phyloP scores from a whole-genome alignment of 2,329 filamentous ascomycete genomes.

The Teratosphaeria nubilosa region DNA sequence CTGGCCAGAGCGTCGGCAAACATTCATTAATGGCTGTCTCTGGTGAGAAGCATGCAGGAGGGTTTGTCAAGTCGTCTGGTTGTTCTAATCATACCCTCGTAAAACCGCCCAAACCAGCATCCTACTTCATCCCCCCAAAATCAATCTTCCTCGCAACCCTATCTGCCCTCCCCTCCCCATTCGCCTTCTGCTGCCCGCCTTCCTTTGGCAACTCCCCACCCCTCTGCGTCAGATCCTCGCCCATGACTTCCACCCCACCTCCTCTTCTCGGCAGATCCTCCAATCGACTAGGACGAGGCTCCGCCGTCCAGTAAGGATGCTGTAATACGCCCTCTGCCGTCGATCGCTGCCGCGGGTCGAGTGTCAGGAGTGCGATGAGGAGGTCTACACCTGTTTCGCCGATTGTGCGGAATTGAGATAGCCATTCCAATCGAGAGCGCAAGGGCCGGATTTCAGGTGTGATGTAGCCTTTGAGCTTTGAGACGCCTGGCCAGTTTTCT shows the following conservation, averaged over 20 bases:
- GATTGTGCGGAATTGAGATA: constrained; percentile 66
- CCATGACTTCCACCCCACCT: constrained; percentile 64
- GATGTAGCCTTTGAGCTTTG: constrained; percentile 69
- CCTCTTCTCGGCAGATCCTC: constrained; percentile 71
- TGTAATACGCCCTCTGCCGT: constrained; percentile 67
- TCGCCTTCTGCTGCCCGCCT: constrained; percentile 3
- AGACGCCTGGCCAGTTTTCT: constrained; percentile 90
- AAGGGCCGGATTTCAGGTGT: constrained; percentile 51
- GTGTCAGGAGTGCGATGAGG: constrained; percentile 69
- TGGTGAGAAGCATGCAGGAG: neutral
- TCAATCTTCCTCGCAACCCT: constrained; percentile 78
- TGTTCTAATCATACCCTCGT: neutral
- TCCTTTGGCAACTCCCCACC: constrained; percentile 59
- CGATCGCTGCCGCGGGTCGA: constrained; percentile 79
- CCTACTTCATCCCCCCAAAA: constrained; percentile 42
- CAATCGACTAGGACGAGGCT: constrained; percentile 73
- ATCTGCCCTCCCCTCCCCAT: constrained; percentile 46
- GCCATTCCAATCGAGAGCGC: constrained; percentile 61
- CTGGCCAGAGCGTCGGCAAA: too few relatives aligned
- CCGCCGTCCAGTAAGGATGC: constrained; percentile 76
- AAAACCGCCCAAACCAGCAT: neutral
- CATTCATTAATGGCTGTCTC: neutral
- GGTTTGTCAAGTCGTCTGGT: neutral
- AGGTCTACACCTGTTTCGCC: constrained; percentile 79
- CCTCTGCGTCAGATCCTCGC: constrained; percentile 68